Percentiles rank a stretch among this genome's conserved stretches.
Evolutionary conservation across 2,329 filamentous ascomycete genomes (phyloP).

Genomic region (Hansfordia pulvinata): DNA sequence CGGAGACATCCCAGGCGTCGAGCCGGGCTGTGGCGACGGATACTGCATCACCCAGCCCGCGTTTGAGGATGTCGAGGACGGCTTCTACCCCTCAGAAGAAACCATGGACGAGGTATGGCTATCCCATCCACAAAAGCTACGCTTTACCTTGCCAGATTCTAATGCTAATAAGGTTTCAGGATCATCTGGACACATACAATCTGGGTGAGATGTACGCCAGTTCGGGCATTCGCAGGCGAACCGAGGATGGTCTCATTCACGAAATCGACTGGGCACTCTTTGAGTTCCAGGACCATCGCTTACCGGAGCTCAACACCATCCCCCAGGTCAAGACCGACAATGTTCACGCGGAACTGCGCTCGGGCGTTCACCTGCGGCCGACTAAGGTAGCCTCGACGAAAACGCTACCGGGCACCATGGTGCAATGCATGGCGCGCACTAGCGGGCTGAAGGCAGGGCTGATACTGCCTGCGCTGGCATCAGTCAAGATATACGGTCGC

Average conservation of each 20-base stretch:
- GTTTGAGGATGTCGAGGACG: conserved; percentile 71
- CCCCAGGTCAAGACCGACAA: too few relatives aligned
- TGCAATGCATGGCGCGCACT: conserved; percentile 82
- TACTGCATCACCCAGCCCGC: conserved; percentile 85
- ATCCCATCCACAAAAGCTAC: too few relatives aligned
- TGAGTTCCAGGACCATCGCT: conserved; percentile 57
- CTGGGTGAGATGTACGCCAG: conserved; percentile 81
- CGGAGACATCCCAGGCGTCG: conserved; percentile 69
- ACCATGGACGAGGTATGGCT: conserved; percentile 47
- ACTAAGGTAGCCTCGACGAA: conserved; percentile 6
- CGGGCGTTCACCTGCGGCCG: too few relatives aligned
- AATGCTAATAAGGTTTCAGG: conserved; percentile 37
- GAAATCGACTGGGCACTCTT: conserved; percentile 96
- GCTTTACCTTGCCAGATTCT: background rate
- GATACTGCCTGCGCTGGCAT: conserved; percentile 64
- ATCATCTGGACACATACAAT: conserved; percentile 69
- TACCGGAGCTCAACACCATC: conserved; percentile 61
- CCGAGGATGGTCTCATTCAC: conserved; percentile 59
- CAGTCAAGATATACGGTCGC: conserved; percentile 79
- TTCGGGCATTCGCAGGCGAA: conserved; percentile 67
- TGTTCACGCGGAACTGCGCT: too few relatives aligned
- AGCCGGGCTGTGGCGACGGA: conserved; percentile 59
- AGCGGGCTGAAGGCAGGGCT: conserved; percentile 69
- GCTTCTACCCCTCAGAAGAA: conserved; percentile 64
- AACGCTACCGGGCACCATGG: conserved; percentile 58